These are phyloP conservation scores for Clonostachys rosea DNA, from an alignment of 2,329 filamentous ascomycete genomes.

Conservation along the genomic window DNA sequence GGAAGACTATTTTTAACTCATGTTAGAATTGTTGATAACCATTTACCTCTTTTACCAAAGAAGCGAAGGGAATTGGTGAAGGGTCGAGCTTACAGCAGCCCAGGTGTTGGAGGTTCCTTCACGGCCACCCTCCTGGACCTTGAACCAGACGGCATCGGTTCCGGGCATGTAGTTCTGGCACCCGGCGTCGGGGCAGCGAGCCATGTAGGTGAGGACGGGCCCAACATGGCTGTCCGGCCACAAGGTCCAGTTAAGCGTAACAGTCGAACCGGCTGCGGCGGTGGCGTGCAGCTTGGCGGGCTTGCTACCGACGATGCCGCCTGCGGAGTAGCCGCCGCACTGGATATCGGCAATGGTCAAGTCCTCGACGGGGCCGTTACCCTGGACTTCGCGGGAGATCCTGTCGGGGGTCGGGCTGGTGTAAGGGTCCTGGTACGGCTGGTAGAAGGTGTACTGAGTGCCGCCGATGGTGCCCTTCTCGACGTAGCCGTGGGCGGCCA, in stretches of 20 bases:
- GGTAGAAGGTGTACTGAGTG: conserved; percentile 20
- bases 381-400: conserved; percentile 53
- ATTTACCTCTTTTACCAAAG: too few relatives aligned
- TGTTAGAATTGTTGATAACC: neutral
- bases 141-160: conserved; percentile 49
- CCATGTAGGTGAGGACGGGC: conserved; percentile 56
- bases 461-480: conserved; percentile 37
- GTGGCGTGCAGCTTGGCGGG: conserved; percentile 50
- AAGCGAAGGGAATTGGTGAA: too few relatives aligned
- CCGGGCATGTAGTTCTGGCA: conserved; percentile 45
- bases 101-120: conserved; percentile 43
- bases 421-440: conserved; percentile 38
- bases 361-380: conserved; percentile 54
- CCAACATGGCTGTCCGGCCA: conserved; percentile 44
- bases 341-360: conserved; percentile 48
- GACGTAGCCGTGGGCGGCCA: conserved; percentile 44
- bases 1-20: conserved; percentile 23
- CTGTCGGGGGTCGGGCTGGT: conserved; percentile 35
- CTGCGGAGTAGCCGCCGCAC: conserved; percentile 47
- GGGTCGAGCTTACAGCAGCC: conserved; percentile 26
- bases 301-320: conserved; percentile 38
- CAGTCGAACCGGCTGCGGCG: conserved; percentile 45
- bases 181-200: conserved; percentile 45
- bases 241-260: conserved; percentile 50
- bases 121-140: conserved; percentile 44